Evolutionary conservation across 495 filamentous ascomycete genomes (phyloP), one percentile per base, ranked within the genome.

Genomic region (Stereocaulon alpinum): DNA sequence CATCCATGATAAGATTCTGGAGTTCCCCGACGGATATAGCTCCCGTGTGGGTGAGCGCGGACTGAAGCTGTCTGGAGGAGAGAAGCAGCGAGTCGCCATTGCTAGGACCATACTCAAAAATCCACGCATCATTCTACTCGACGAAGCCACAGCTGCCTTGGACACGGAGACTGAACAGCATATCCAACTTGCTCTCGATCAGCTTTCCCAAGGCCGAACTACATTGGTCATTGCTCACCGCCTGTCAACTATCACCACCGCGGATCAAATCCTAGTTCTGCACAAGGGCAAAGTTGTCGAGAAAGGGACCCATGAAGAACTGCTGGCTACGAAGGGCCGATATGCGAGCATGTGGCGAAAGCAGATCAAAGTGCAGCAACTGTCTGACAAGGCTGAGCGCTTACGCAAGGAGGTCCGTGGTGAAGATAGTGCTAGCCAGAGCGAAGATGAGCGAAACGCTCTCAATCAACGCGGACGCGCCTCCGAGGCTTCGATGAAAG

Each of bases 71-170:
- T 95, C 89, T 52, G 93, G 93, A 20, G 93, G 93, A 40, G 93
- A 98, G 73, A 96, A 96, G 72, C 93, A 98, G 71, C 87, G 93
- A 34, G 89, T 97, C 43, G 93, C 93, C 10, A 98, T 98, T 68
- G 94, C 93, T 48, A 86, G 93, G 44, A 96, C 93, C 14, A 95
- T 98, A 58, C 76, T 98, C 55, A 98, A 98, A 72, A 86, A 95
- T 65, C 93, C 93, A 18, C 87, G 87, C 41, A 91, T 98, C 63
- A 96, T 98, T 69, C 86, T 98, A 68, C 75, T 98, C 17, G 93
- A 98, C 68, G 93, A 98, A 72, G 93, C 93, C 7, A 98, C 93
- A 0, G 94, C 93, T 37, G 93, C 93, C 3, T 78, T 98, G 18
- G 93, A 98, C 63, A 92, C 89, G 1, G 89, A 94, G 64, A 98